phyloP scores from a whole-genome alignment of 2,329 filamentous ascomycete species.

The Colletotrichum sublineola region DNA sequence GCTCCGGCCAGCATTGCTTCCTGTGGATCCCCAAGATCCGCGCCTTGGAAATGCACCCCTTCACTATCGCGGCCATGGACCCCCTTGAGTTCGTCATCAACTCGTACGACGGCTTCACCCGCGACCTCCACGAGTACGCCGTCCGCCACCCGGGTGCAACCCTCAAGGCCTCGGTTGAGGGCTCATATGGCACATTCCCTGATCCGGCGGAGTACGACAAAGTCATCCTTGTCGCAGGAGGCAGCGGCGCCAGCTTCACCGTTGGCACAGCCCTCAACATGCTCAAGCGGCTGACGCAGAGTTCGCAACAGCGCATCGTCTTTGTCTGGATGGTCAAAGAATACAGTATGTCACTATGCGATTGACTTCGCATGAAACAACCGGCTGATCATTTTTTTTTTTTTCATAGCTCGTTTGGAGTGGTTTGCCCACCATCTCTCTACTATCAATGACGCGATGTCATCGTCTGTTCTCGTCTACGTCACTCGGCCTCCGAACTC shows the following conservation, averaged over 20 bases:
- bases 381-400: constrained; percentile 11
- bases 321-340: constrained; percentile 58
- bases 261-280: constrained; percentile 56
- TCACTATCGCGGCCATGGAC: constrained; percentile 68
- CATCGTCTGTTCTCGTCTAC: constrained; percentile 52
- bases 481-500: constrained; percentile 48
- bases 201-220: constrained; percentile 52
- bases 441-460: constrained; percentile 48
- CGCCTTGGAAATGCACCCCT: constrained; percentile 71
- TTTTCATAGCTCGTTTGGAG: constrained; percentile 50
- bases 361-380: constrained; percentile 12
- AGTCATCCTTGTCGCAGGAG: constrained; percentile 50
- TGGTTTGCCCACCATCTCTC: constrained; percentile 56
- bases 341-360: constrained; percentile 49
- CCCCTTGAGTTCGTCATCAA: constrained; percentile 71
- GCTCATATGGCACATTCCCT: constrained; percentile 66
- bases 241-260: constrained; percentile 71
- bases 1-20: constrained; percentile 72
- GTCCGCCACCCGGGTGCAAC: constrained; percentile 56
- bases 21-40: constrained; percentile 73
- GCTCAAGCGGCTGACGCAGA: constrained; percentile 46
- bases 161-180: constrained; percentile 64
- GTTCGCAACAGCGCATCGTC: constrained; percentile 48
- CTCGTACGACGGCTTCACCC: constrained; percentile 68
- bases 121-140: constrained; percentile 62